Base-by-base conservation (phyloP, 768 basidiomycete genomes). In the Harrya chromipes region DNA sequence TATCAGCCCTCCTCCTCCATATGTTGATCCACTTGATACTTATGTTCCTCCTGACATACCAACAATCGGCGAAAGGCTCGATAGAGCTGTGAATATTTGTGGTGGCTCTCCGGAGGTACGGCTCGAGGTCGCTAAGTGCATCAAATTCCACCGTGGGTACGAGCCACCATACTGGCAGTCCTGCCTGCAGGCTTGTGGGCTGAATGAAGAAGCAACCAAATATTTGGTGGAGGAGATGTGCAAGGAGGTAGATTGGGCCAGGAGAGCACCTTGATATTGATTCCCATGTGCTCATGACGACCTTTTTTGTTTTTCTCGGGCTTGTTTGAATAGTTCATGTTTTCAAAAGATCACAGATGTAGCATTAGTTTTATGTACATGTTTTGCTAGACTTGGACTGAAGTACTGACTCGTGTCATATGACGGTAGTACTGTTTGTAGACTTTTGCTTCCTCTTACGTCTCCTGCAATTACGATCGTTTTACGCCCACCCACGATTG, bases 151-250 rank as follows among this genome's bases (percentile, higher is more conserved):
- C 6, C 49, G 24, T 17, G 66, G 63, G 3, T 67, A 63, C 23
- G 66, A 69, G 12, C 59, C 57, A 17, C 46, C 57, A 2, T 63
- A 66, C 46, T 67, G 66, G 66, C 51, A 61, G 26, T 43, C 44
- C 6, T 55, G 56, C 11, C 59, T 67, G 23, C 55, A 51, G 46
- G 56, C 57, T 13, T 63, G 55, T 24, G 57, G 57, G 19, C 26
- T 67, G 42, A 54, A 51, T 20, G 23, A 40, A 3, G 55, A 55
- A 11, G 54, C 54, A 3, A 53, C 53, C 6, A 51, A 40, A 16
- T 49, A 49, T 20, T 40, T 67, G 43, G 49, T 69, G 23, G 52
- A 58, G 19, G 66, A 59, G 46, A 69, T 67, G 65, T 60, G 50
- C 33, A 51, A 47, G 14, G 54, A 67, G 13, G 54, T 58, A 4